Evolutionary conservation across 495 filamentous ascomycete genomes (phyloP), one percentile per base, ranked within the genome.

Genomic region (Aspergillus haitiensis): DNA sequence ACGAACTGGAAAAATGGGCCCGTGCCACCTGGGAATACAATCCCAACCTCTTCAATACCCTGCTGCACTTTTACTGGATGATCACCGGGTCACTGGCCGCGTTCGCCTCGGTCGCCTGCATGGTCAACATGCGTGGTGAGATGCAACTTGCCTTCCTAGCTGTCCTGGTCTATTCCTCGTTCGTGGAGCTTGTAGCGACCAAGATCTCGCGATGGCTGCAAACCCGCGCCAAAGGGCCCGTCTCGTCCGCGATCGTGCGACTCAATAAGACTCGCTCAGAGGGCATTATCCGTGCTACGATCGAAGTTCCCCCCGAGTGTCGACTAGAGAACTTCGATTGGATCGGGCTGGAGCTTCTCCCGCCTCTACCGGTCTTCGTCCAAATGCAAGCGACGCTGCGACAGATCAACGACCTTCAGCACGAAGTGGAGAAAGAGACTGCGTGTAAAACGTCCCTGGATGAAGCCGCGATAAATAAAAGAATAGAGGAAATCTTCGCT

Each of bases 1-100:
- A 63, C 2, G 61, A 57, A n/a, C 62, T 72, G 12, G 69, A 72
- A 56, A 52, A 52, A 2, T 72, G 69, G 69, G 69, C 69, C 12
- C 69, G 69, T 16, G 61, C 61, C 13, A 72, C 69, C 5, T 72
- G 67, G 69, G 62, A 70, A 49, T 72, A 68, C 55, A 62, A 68
- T 7, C 63, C 56, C 5, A 58, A 11, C 0, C 15, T 47, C 16
- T 32, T 21, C 5, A 58, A 63, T 32, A 64, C 66, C 10, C 9
- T 32, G 9, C 42, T 68, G 3, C 69, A 70, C 54, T 68, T 61
- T 63, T 42, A 59, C 5, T 72, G 64, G 64, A 65, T 64, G 37
- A 32, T 59, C 6, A 67, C 68, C 0, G 70, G 70, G 4, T 61
- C 70, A 6, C 39, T 72, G 18, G 67, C 62, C 12, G 70, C 64